These are phyloP conservation scores for Pulveroboletus ravenelii DNA, from an alignment of 768 basidiomycete species.

Conservation along the genomic window DNA sequence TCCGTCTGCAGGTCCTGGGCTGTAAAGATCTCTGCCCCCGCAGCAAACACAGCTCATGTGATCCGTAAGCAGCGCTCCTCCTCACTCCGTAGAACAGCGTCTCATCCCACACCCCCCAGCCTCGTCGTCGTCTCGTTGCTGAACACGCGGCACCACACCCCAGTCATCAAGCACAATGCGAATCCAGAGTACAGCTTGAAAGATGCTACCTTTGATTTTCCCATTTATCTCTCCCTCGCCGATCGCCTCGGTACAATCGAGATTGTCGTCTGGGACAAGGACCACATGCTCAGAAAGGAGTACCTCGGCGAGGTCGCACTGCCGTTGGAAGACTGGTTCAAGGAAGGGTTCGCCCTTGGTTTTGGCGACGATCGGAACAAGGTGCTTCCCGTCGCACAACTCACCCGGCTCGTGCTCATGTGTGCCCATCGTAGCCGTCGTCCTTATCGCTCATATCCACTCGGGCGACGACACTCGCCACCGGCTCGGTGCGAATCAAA, in stretches of 20 bases:
- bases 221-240: slow-evolving; percentile 71
- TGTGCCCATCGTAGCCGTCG: slow-evolving; percentile 36
- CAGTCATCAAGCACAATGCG: slow-evolving; percentile 66
- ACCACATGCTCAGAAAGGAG: slow-evolving; percentile 76
- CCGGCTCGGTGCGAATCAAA: slow-evolving; percentile 56
- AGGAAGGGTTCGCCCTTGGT: slow-evolving; percentile 35
- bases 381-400: slow-evolving; percentile 39
- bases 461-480: slow-evolving; percentile 40
- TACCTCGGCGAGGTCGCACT: slow-evolving; percentile 88
- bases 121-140: slow-evolving; percentile 67
- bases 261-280: slow-evolving; percentile 91
- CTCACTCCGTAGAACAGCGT: neutral
- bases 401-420: slow-evolving; percentile 1
- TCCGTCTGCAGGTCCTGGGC: slow-evolving; percentile 64
- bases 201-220: slow-evolving; percentile 87
- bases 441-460: slow-evolving; percentile 45
- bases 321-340: slow-evolving; percentile 80
- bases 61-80: slow-evolving; percentile 55
- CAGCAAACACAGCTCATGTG: slow-evolving; percentile 65
- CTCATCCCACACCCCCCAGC: slow-evolving; percentile 32
- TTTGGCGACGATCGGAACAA: slow-evolving; percentile 66
- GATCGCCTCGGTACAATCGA: slow-evolving; percentile 74
- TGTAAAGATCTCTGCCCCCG: slow-evolving; percentile 60
- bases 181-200: slow-evolving; percentile 63
- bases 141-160: slow-evolving; percentile 60